Evolutionary conservation across 2,329 filamentous ascomycete genomes (phyloP).

Genomic region (Endoconidiophora laricicola): DNA sequence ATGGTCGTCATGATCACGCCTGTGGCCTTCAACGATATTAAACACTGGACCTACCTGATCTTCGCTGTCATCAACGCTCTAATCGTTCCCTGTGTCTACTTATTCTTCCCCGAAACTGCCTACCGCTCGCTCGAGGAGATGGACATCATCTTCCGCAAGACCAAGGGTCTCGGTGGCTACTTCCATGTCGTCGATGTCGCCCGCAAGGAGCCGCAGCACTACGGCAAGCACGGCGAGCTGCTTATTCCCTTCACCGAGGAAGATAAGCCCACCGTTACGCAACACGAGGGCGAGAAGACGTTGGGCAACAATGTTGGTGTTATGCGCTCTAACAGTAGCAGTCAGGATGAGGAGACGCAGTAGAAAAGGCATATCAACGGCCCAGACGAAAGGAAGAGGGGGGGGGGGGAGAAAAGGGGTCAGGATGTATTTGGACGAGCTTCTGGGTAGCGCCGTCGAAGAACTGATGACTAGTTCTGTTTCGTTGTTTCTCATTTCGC

Average conservation of each 20-base stretch:
- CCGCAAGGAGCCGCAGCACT: conserved; percentile 33
- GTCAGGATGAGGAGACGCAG: conserved; percentile 1
- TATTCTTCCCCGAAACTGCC: conserved; percentile 72
- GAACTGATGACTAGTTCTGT: no score
- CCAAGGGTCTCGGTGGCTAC: conserved; percentile 25
- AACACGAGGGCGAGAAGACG: conserved; percentile 5
- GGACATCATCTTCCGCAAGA: conserved; percentile 38
- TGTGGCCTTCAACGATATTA: conserved; percentile 38
- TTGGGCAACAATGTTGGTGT: neutral
- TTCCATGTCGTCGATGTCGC: conserved; percentile 24
- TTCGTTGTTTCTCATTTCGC: neutral
- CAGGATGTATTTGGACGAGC: no score
- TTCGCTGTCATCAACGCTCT: conserved; percentile 40
- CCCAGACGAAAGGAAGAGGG: no score
- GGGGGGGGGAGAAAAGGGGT: no score
- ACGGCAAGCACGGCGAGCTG: conserved; percentile 42
- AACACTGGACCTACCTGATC: conserved; percentile 45
- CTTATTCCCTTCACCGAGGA: conserved; percentile 31
- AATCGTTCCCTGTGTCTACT: conserved; percentile 43
- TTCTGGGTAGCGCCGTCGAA: no score
- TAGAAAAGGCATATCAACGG: neutral
- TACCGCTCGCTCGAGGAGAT: conserved; percentile 21
- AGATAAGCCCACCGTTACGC: conserved; percentile 19
- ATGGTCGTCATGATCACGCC: conserved; percentile 47
- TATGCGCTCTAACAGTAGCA: conserved; percentile 1